Evolutionary conservation across 495 filamentous ascomycete species (phyloP), one percentile per base, ranked within the genome.

Genomic region (Astrothelium macrocarpum): DNA sequence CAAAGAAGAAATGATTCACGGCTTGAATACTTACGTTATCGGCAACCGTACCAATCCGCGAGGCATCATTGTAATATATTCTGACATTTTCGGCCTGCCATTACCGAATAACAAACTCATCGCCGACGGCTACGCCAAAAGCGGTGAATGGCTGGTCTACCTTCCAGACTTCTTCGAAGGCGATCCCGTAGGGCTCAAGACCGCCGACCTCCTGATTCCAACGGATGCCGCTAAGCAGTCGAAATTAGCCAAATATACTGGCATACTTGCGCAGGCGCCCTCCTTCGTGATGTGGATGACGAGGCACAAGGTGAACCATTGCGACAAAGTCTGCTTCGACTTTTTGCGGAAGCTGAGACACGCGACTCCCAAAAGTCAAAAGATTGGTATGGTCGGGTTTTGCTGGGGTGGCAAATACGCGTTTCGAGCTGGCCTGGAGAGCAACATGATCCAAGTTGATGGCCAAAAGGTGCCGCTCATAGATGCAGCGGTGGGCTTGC

Each of bases 321-420:
- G 69, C 7, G 68, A 75, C 34, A 67, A 73, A 32, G 66, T 76
- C 45, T 75, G 73, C 62, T 65, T 67, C 61, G 70, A 75, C n/a
- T 75, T 73, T 56, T 46, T 75, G 59, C 39, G 39, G 25, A 45
- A 34, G 34, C 45, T 73, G 62, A 32, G 71, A 46, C 70, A 72
- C 43, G 70, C 62, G 31, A 74, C 67, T 18, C 70, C 72, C 2
- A 64, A 64, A 4, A 74, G 68, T 4, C 53, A 69, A 46, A 77
- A 75, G 66, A 72, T 78, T n/a, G 77, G 75, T 12, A 74, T 75
- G 34, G 66, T 77, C 43, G 76, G 77, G 2, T 75, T 78, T 53
- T 79, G 75, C 68, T 79, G 76, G 77, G 77, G 76, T 23, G 77
- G 73, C 4, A 63, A 68, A 63, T 79, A 78, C 65, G 74, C 76